Percentiles rank a stretch among this genome's conserved stretches.
Conservation (phyloP, 2,329 filamentous ascomycete genomes). For the Arthrobotrys musiformis region DNA sequence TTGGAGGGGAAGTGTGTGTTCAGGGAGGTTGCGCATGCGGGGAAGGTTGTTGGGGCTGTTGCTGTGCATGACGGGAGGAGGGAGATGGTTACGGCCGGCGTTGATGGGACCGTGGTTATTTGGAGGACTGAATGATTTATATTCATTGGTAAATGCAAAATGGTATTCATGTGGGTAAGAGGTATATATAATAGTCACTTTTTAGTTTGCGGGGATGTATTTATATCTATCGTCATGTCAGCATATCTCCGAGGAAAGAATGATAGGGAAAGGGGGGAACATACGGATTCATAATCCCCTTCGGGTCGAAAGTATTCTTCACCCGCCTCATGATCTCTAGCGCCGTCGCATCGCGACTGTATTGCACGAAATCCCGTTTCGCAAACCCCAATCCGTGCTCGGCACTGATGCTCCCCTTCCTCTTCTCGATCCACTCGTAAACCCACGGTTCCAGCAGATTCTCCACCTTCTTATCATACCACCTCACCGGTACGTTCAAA, state of each 20-base stretch:
- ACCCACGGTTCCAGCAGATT: conserved; percentile 90
- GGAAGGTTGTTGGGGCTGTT: conserved; percentile 58
- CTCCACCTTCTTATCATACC: conserved; percentile 89
- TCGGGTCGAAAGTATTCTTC: conserved; percentile 87
- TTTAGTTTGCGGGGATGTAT: conserved; percentile 25
- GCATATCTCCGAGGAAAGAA: not conserved
- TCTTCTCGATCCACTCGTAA: conserved; percentile 93
- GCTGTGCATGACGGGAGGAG: conserved; percentile 58
- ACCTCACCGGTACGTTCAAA: conserved; percentile 83
- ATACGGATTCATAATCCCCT: conserved; percentile 55
- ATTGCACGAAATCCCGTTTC: conserved; percentile 95
- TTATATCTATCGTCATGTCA: conserved; percentile 37
- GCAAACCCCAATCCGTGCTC: conserved; percentile 94
- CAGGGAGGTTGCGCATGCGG: conserved; percentile 57
- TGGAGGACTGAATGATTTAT: conserved; percentile 31
- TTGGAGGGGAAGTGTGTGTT: conserved; percentile 57
- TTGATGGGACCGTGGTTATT: conserved; percentile 57
- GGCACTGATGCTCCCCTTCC: conserved; percentile 92
- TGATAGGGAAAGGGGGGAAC: not conserved
- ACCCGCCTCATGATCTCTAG: conserved; percentile 92
- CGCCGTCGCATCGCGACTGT: conserved; percentile 89
- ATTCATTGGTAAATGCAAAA: not conserved
- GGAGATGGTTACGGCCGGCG: conserved; percentile 59
- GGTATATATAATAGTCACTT: not conserved
- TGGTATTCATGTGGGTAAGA: not conserved